These are phyloP conservation scores for Zymoseptoria crescenta DNA, from an alignment of 2,329 filamentous ascomycete genomes.

Conservation along the genomic window DNA sequence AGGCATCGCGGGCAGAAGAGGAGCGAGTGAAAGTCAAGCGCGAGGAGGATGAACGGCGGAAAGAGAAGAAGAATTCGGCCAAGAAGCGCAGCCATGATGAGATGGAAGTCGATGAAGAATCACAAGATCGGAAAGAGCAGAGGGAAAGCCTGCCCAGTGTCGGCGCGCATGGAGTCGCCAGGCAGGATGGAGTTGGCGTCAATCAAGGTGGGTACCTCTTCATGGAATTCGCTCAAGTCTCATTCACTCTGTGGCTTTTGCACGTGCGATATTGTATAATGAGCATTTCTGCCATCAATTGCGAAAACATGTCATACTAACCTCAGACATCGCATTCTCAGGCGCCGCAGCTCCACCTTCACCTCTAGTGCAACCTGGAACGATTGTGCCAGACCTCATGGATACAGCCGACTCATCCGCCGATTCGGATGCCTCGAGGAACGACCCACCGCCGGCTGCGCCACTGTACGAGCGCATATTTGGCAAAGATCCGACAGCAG, in stretches of 20 bases:
- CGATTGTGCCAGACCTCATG: constrained; percentile 39
- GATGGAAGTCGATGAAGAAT: constrained; percentile 39
- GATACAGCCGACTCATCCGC: constrained; percentile 56
- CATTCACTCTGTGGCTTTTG: background rate
- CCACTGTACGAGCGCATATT: constrained; percentile 72
- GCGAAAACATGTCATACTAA: constrained; percentile 7
- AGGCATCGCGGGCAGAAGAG: constrained; percentile 44
- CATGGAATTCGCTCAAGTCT: background rate
- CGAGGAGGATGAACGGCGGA: constrained; percentile 23
- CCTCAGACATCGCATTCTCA: constrained; percentile 4
- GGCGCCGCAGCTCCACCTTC: constrained; percentile 26
- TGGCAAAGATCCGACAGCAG: constrained; percentile 85
- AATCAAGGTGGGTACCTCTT: constrained; percentile 46
- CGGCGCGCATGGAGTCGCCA: constrained; percentile 55
- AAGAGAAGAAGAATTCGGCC: constrained; percentile 22
- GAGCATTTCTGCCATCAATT: background rate
- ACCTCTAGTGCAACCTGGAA: constrained; percentile 25
- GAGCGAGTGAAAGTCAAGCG: constrained; percentile 30
- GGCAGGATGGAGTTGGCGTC: constrained; percentile 56
- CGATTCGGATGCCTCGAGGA: constrained; percentile 47
- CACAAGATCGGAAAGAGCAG: constrained; percentile 67
- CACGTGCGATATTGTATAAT: background rate
- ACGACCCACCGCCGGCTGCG: constrained; percentile 51
- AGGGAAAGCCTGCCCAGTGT: constrained; percentile 54
- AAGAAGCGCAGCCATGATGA: constrained; percentile 29